These are phyloP conservation scores for Eutrema salsugineum DNA, from an alignment of 441 rosid species.

Conservation along the genomic window DNA sequence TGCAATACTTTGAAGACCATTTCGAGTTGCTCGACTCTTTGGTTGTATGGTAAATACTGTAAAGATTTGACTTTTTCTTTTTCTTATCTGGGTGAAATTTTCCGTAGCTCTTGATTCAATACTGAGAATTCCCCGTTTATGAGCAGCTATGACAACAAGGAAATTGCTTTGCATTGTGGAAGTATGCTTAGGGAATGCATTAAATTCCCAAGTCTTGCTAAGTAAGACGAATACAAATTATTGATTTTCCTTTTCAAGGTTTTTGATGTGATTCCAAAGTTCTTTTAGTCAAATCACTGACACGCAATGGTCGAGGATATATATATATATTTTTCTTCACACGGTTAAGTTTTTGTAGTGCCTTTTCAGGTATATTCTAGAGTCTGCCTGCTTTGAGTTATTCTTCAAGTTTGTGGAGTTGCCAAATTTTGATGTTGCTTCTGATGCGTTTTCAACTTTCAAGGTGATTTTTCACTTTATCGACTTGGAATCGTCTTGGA, in stretches of 20 bases:
- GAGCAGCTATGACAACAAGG: slow-evolving; percentile 94
- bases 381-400: slow-evolving; percentile 86
- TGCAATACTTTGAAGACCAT: slow-evolving; percentile 73
- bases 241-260: slow-evolving; percentile 4
- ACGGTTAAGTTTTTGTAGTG: slow-evolving; percentile 48
- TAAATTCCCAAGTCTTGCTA: slow-evolving; percentile 84
- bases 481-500: background rate
- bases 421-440: slow-evolving; percentile 92
- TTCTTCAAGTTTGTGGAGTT: slow-evolving; percentile 97
- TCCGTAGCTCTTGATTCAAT: background rate
- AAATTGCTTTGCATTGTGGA: slow-evolving; percentile 88
- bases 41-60: slow-evolving; percentile 30
- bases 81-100: background rate
- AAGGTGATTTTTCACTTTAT: slow-evolving; percentile 51
- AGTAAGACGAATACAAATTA: slow-evolving; percentile 55
- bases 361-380: slow-evolving; percentile 83
- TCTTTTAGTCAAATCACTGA: background rate
- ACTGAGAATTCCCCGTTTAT: background rate
- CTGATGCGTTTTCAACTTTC: slow-evolving; percentile 98
- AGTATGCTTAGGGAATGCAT: slow-evolving; percentile 93
- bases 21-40: slow-evolving; percentile 85
- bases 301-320: background rate
- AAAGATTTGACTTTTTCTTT: background rate
- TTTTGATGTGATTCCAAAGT: background rate
- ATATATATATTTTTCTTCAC: slow-evolving; percentile 21